phyloP scores from a whole-genome alignment of 1,284 basidiomycete species.

The Meira nashicola region DNA sequence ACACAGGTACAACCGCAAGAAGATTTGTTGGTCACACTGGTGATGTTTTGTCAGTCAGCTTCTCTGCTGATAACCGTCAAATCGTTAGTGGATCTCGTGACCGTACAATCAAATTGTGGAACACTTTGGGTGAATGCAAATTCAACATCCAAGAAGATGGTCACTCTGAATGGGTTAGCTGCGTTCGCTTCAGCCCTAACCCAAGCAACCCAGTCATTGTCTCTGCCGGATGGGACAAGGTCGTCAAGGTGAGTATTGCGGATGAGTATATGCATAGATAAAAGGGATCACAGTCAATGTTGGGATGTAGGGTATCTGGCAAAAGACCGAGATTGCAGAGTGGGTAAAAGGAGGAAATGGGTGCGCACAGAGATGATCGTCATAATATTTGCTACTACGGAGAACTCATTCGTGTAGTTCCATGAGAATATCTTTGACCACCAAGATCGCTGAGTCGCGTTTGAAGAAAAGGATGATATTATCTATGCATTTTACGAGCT shows the following conservation, averaged over 20 bases:
- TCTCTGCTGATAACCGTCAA: slow-evolving; percentile 60
- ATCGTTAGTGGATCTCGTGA: slow-evolving; percentile 98
- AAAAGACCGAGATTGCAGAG: background rate
- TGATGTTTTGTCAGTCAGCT: slow-evolving; percentile 75
- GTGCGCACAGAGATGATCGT: slow-evolving; percentile 10
- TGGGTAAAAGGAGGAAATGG: background rate
- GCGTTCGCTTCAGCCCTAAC: slow-evolving; percentile 99
- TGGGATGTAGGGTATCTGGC: slow-evolving; percentile 18
- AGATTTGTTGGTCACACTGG: slow-evolving; percentile 97
- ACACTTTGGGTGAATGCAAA: slow-evolving; percentile 99
- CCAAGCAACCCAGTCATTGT: slow-evolving; percentile 97
- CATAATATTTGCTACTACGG: slow-evolving; percentile 79
- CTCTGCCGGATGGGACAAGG: slow-evolving; percentile 99
- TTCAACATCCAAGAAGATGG: slow-evolving; percentile 99
- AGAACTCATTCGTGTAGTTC: slow-evolving; percentile 59
- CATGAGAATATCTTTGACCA: slow-evolving; percentile 67
- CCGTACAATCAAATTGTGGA: slow-evolving; percentile 97
- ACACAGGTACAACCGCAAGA: slow-evolving; percentile 51
- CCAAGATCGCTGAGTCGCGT: slow-evolving; percentile 67
- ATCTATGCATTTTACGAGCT: background rate
- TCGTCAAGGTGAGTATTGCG: slow-evolving; percentile 80
- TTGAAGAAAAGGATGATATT: background rate
- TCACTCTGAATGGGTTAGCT: slow-evolving; percentile 76
- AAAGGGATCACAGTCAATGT: slow-evolving; percentile 7
- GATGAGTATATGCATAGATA: slow-evolving; percentile 21